Conservation (phyloP, 495 filamentous ascomycete genomes). For the Achaetomiella virescens region DNA sequence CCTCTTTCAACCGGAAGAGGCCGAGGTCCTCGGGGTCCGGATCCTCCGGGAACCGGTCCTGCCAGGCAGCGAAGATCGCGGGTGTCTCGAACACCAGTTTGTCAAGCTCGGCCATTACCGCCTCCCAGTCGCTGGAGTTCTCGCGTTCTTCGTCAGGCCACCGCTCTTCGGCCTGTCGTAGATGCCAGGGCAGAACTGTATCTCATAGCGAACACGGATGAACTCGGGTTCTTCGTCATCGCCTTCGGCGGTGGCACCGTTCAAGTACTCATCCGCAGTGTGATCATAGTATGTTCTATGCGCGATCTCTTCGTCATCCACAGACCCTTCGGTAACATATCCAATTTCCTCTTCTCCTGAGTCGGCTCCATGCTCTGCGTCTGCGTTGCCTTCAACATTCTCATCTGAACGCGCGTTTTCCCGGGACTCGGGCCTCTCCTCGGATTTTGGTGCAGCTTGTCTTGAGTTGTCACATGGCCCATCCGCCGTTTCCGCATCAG, state of each 20-base stretch:
- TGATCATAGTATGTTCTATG: not conserved
- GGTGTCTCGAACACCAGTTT: constrained; percentile 9
- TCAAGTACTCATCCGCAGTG: not conserved
- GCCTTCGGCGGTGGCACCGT: not conserved
- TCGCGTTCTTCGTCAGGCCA: constrained; percentile 18
- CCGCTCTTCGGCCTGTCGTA: constrained; percentile 14
- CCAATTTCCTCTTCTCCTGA: not conserved
- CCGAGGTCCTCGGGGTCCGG: not conserved
- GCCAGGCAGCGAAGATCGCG: constrained; percentile 16
- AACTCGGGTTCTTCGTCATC: not conserved
- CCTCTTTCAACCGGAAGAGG: not conserved
- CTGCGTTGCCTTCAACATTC: not conserved
- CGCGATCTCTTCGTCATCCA: constrained; percentile 13
- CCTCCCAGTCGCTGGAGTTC: constrained; percentile 9
- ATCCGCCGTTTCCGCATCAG: not conserved
- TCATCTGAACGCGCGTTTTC: too few species aligned
- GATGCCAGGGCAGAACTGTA: constrained; percentile 20
- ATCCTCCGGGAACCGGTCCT: constrained; percentile 4
- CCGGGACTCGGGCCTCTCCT: too few species aligned
- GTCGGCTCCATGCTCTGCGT: not conserved
- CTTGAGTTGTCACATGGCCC: not conserved
- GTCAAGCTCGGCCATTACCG: constrained; percentile 21
- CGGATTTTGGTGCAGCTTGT: too few species aligned
- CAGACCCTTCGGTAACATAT: constrained; percentile 9
- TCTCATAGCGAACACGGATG: constrained; percentile 14